A percentile compares a stretch with the other conserved stretches of the same genome.
Conservation (phyloP, 148 eudicot species). For the Tetragonia tetragonoides region DNA sequence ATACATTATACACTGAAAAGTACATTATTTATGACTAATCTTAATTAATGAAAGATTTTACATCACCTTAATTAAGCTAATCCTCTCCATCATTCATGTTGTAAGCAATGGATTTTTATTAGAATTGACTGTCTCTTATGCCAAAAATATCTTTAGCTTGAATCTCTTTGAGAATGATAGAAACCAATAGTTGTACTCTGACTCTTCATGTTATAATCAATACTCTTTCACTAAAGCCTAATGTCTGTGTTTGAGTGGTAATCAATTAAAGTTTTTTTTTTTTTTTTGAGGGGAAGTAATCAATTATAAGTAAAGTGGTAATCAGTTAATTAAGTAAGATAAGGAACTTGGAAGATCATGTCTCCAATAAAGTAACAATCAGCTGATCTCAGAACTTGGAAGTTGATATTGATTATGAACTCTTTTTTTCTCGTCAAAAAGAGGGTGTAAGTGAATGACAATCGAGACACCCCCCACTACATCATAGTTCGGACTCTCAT, state of each 20-base stretch:
- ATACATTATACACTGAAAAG: background rate
- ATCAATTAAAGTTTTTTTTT: background rate
- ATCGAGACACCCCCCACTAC: too few relatives aligned
- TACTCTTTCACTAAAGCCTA: background rate
- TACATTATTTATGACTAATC: background rate
- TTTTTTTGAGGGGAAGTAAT: too few relatives aligned
- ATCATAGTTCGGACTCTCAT: too few relatives aligned
- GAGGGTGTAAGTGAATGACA: too few relatives aligned
- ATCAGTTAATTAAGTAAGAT: background rate
- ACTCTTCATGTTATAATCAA: background rate
- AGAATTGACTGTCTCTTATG: conserved; percentile 8
- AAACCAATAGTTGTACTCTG: conserved; percentile 12
- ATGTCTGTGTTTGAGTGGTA: background rate
- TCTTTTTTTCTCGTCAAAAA: too few relatives aligned
- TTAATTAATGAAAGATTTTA: background rate
- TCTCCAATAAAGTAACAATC: background rate
- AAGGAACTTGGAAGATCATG: conserved; percentile 9
- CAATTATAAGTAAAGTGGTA: background rate
- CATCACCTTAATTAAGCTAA: background rate
- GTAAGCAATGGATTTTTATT: conserved; percentile 2
- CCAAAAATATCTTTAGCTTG: conserved; percentile 17
- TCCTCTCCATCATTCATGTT: background rate
- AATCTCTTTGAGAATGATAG: conserved; percentile 19
- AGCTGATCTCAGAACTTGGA: background rate
- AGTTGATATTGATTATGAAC: background rate